phyloP scores from a whole-genome alignment of 1,284 basidiomycete species.

The Porogramme epimiltina region DNA sequence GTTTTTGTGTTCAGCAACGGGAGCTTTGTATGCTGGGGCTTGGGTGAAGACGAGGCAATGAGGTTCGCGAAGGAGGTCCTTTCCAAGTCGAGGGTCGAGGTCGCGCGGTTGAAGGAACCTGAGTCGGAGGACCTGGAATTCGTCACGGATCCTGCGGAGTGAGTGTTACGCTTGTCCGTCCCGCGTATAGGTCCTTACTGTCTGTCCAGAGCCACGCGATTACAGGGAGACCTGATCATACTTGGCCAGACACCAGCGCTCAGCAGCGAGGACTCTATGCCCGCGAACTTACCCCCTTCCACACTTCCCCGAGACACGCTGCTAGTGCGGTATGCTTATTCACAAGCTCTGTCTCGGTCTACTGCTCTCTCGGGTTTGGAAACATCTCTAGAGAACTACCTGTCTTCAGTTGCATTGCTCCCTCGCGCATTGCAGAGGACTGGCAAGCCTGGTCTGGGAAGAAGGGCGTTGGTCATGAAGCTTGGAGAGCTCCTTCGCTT shows the following conservation, averaged over 20 bases:
- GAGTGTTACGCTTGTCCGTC: constrained; percentile 35
- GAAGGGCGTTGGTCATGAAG: constrained; percentile 84
- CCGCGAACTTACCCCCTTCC: constrained; percentile 48
- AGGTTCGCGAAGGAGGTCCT: constrained; percentile 71
- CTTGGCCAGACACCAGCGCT: constrained; percentile 70
- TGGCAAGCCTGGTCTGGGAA: constrained; percentile 78
- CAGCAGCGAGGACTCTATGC: constrained; percentile 43
- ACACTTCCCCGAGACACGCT: constrained; percentile 64
- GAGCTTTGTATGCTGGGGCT: constrained; percentile 86
- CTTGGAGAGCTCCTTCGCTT: constrained; percentile 87
- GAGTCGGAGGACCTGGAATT: constrained; percentile 92
- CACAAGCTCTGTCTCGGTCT: constrained; percentile 85
- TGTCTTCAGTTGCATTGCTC: constrained; percentile 77
- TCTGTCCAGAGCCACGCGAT: constrained; percentile 65
- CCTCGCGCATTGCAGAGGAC: constrained; percentile 76
- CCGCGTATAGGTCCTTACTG: not conserved
- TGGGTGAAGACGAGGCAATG: constrained; percentile 77
- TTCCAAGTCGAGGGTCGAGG: constrained; percentile 54
- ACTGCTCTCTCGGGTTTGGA: constrained; percentile 85
- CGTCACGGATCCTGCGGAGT: constrained; percentile 86
- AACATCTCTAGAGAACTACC: constrained; percentile 77
- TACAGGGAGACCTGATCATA: constrained; percentile 89
- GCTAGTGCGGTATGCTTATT: constrained; percentile 85
- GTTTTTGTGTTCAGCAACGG: constrained; percentile 87
- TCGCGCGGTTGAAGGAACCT: constrained; percentile 64